Percentiles rank a stretch among this genome's conserved stretches.
Evolutionary conservation across 2,329 filamentous ascomycete species (phyloP).

Genomic region (Lomentospora prolificans): DNA sequence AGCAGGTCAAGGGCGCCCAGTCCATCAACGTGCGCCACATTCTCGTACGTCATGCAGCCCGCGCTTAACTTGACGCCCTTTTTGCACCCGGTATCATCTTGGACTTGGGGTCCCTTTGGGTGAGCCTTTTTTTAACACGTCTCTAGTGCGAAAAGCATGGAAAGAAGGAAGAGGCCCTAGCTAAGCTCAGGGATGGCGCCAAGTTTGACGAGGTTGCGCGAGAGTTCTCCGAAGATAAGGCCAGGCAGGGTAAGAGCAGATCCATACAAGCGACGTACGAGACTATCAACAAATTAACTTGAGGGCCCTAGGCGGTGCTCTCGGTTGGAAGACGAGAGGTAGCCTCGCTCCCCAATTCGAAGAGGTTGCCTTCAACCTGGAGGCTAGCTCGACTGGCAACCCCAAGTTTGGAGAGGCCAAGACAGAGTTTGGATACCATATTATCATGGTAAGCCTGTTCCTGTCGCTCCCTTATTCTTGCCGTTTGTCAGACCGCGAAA

Average conservation of each 20-base stretch:
- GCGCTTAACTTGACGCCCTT: background rate
- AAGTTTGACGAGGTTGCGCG: constrained; percentile 69
- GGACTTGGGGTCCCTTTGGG: background rate
- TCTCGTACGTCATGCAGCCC: constrained; percentile 30
- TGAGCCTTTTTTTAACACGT: background rate
- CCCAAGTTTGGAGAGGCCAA: constrained; percentile 62
- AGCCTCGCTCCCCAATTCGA: constrained; percentile 60
- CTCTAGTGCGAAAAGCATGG: constrained; percentile 59
- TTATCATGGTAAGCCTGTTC: constrained; percentile 57
- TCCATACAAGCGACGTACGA: constrained; percentile 4
- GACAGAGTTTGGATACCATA: constrained; percentile 68
- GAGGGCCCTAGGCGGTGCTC: constrained; percentile 46
- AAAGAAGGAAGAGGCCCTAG: constrained; percentile 69
- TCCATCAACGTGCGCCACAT: constrained; percentile 69
- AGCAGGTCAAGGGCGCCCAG: constrained; percentile 51
- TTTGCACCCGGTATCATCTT: background rate
- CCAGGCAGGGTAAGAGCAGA: constrained; percentile 42
- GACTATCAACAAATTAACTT: constrained; percentile 1
- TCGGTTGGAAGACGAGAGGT: constrained; percentile 66
- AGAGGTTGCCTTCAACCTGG: constrained; percentile 59
- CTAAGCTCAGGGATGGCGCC: constrained; percentile 53
- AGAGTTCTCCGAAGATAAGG: constrained; percentile 69
- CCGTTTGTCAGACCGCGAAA: background rate
- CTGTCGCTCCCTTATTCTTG: background rate
- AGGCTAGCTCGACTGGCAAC: constrained; percentile 52